These are phyloP conservation scores for Citrus glauca DNA, from an alignment of 345 rosid genomes.

Conservation along the genomic window DNA sequence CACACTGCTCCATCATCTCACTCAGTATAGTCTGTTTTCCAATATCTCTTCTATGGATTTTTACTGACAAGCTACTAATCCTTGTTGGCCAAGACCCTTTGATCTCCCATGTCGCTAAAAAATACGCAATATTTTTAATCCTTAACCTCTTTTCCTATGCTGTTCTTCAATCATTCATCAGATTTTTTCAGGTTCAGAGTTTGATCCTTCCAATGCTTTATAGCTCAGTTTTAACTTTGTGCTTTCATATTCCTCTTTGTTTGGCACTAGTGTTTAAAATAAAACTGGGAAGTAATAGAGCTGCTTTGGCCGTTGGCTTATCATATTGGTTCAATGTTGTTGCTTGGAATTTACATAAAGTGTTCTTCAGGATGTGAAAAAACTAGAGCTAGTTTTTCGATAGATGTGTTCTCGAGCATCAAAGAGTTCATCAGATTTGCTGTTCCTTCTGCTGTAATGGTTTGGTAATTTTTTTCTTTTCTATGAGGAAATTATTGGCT, in stretches of 20 bases:
- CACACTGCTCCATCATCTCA: slow-evolving; percentile 9
- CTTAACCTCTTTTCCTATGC: background rate
- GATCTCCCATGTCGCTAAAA: background rate
- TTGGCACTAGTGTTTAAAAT: slow-evolving; percentile 21
- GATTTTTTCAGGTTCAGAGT: slow-evolving; percentile 21
- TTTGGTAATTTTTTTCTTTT: slow-evolving; percentile 17
- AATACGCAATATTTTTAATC: slow-evolving; percentile 8
- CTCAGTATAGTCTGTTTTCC: slow-evolving; percentile 15
- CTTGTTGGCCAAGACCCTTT: slow-evolving; percentile 16
- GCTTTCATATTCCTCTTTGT: slow-evolving; percentile 22
- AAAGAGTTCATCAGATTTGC: slow-evolving; percentile 21
- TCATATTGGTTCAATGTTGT: slow-evolving; percentile 24
- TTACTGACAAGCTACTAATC: slow-evolving; percentile 15
- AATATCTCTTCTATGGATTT: slow-evolving; percentile 10
- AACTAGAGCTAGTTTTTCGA: slow-evolving; percentile 16
- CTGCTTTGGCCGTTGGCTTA: slow-evolving; percentile 19
- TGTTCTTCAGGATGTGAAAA: slow-evolving; percentile 18
- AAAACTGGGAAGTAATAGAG: slow-evolving; percentile 17
- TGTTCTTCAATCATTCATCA: slow-evolving; percentile 15
- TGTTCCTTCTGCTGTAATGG: slow-evolving; percentile 25
- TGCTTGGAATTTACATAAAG: slow-evolving; percentile 13
- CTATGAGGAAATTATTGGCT: too few relatives aligned
- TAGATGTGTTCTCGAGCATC: slow-evolving; percentile 17
- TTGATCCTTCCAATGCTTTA: slow-evolving; percentile 19
- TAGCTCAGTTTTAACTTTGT: slow-evolving; percentile 8